These are phyloP conservation scores for Lolium perenne DNA, from an alignment of 176 grass and related monocot genomes.

Conservation along the genomic window DNA sequence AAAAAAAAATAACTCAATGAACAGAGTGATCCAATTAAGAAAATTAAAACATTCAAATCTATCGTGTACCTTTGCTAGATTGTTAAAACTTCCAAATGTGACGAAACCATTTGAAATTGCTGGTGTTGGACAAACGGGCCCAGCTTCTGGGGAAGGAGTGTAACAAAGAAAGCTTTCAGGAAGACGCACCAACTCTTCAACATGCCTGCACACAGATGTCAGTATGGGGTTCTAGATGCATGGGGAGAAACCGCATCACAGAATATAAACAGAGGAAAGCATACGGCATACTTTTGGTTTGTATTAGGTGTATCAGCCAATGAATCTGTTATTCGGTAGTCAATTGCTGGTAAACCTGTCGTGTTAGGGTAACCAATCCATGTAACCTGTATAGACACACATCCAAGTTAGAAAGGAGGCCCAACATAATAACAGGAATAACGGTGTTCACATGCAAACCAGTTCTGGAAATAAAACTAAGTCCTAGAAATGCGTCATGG, in stretches of 20 bases:
- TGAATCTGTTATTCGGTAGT: constrained; percentile 91
- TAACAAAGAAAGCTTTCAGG: constrained; percentile 97
- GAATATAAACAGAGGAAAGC: constrained; percentile 1
- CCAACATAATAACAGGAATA: constrained; percentile 28
- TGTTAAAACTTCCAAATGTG: constrained; percentile 98
- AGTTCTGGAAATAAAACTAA: constrained; percentile 33
- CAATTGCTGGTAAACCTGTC: constrained; percentile 96
- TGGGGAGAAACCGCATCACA: constrained; percentile 3
- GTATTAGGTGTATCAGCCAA: constrained; percentile 78
- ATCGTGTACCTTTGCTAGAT: constrained; percentile 90
- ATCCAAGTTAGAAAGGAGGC: constrained; percentile 22
- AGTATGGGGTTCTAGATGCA: constrained; percentile 39
- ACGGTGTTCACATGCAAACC: constrained; percentile 12
- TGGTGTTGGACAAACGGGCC: constrained; percentile 76
- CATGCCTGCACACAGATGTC: constrained; percentile 62
- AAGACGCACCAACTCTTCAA: constrained; percentile 91
- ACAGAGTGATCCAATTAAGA: constrained; percentile 30
- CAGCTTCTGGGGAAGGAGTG: constrained; percentile 97
- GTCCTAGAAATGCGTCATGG: constrained; percentile 24
- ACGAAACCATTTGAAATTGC: constrained; percentile 93
- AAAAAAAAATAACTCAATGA: constrained; percentile 22
- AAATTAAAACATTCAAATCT: constrained; percentile 12
- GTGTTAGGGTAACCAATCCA: constrained; percentile 99
- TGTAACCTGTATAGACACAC: constrained; percentile 65
- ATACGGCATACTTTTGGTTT: constrained; percentile 74